Conservation (phyloP, 1,284 basidiomycete species). For the Blastosporella zonata region DNA sequence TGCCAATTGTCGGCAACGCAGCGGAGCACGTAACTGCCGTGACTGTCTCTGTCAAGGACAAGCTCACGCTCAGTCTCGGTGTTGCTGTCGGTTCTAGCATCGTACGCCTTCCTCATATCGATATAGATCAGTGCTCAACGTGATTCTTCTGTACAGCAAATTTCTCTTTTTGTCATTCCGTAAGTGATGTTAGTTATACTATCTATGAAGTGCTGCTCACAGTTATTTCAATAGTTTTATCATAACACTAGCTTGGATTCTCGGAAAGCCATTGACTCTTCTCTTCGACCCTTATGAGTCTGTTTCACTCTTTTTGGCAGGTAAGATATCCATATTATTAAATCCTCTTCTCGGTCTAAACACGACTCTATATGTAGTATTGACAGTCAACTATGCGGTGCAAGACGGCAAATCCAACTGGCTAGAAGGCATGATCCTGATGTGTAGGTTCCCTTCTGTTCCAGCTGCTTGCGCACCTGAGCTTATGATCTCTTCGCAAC, state of each 20-base stretch:
- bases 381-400: slow-evolving; percentile 64
- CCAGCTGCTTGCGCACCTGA: not conserved
- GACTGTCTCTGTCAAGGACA: slow-evolving; percentile 82
- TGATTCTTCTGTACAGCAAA: slow-evolving; percentile 56
- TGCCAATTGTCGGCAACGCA: slow-evolving; percentile 87
- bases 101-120: slow-evolving; percentile 41
- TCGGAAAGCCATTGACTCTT: slow-evolving; percentile 67
- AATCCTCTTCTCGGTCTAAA: not conserved
- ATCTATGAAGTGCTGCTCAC: not conserved
- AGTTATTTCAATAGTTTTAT: slow-evolving; percentile 41
- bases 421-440: slow-evolving; percentile 53
- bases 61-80: slow-evolving; percentile 69
- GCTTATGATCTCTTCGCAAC: not conserved
- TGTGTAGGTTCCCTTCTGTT: slow-evolving; percentile 36
- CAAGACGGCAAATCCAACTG: slow-evolving; percentile 68
- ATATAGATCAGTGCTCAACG: not conserved
- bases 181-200: slow-evolving; percentile 28
- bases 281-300: slow-evolving; percentile 84
- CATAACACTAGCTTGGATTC: slow-evolving; percentile 63
- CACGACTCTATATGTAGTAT: slow-evolving; percentile 33
- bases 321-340: slow-evolving; percentile 16
- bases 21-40: slow-evolving; percentile 89
- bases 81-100: slow-evolving; percentile 92
- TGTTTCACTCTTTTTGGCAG: slow-evolving; percentile 52
- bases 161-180: slow-evolving; percentile 86